Evolutionary conservation across 2,329 filamentous ascomycete genomes (phyloP).

Genomic region (Talaromyces funiculosus): DNA sequence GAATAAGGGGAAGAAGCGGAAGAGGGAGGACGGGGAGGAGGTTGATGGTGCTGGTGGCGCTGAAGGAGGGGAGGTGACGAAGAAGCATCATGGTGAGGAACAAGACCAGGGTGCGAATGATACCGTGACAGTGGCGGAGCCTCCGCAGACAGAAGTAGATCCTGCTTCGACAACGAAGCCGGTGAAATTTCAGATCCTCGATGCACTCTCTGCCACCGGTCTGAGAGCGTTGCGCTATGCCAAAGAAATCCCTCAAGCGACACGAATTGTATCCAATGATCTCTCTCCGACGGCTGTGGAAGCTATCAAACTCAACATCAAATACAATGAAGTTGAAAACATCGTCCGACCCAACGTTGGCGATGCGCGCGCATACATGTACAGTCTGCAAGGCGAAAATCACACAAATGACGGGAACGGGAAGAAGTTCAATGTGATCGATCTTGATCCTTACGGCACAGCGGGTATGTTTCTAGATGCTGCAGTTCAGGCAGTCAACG

Average conservation of each 20-base stretch:
- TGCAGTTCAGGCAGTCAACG: conserved; percentile 77
- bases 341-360: conserved; percentile 69
- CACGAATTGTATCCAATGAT: conserved; percentile 82
- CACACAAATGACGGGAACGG: conserved; percentile 30
- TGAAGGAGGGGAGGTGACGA: background rate
- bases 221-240: conserved; percentile 87
- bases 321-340: conserved; percentile 69
- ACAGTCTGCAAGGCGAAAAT: conserved; percentile 49
- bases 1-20: conserved; percentile 38
- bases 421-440: conserved; percentile 79
- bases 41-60: conserved; percentile 16
- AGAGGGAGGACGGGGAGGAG: conserved; percentile 34
- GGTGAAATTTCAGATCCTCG: conserved; percentile 72
- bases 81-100: conserved; percentile 10
- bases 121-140: background rate
- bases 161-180: conserved; percentile 22
- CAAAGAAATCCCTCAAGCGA: conserved; percentile 79
- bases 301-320: conserved; percentile 76
- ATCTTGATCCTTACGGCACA: conserved; percentile 92
- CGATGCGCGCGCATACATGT: conserved; percentile 91
- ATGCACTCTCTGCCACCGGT: conserved; percentile 90
- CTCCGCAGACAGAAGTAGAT: conserved; percentile 1
- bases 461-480: conserved; percentile 89
- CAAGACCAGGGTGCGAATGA: conserved; percentile 11
- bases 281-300: conserved; percentile 70